Conservation (phyloP, 1,284 basidiomycete species). For the Cryptococcus maquisensis region DNA sequence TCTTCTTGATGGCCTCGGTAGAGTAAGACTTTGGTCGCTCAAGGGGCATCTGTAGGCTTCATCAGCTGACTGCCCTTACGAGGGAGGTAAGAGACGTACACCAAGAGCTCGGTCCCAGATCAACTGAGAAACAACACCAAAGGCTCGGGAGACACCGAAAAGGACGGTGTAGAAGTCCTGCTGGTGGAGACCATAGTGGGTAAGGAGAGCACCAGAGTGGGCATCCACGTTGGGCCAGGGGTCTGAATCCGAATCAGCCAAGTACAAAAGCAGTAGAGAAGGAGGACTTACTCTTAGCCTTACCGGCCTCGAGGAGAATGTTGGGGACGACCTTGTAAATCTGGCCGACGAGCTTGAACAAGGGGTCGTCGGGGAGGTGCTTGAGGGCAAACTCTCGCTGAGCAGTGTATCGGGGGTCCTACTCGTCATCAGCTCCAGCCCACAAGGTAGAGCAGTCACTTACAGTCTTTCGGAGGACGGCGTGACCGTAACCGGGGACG, state of each 20-base stretch:
- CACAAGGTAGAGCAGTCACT: constrained; percentile 10
- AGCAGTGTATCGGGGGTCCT: constrained; percentile 92
- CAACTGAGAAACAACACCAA: constrained; percentile 82
- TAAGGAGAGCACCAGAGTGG: constrained; percentile 90
- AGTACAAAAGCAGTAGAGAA: neutral
- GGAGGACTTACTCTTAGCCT: constrained; percentile 69
- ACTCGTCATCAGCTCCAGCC: neutral
- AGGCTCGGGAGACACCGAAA: constrained; percentile 92
- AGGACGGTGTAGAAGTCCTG: constrained; percentile 95
- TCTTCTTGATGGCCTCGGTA: constrained; percentile 50
- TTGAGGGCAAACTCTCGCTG: constrained; percentile 91
- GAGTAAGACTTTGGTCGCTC: constrained; percentile 52
- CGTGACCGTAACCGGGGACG: constrained; percentile 93
- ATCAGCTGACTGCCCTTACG: neutral
- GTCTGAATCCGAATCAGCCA: constrained; percentile 27
- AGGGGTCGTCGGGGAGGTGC: constrained; percentile 77
- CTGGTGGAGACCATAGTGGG: constrained; percentile 69
- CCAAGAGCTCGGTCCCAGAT: constrained; percentile 96
- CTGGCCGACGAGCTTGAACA: constrained; percentile 91
- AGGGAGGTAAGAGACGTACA: constrained; percentile 58
- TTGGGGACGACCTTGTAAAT: constrained; percentile 89
- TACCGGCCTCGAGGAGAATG: constrained; percentile 88
- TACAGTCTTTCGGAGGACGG: constrained; percentile 86
- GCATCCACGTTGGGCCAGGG: constrained; percentile 83
- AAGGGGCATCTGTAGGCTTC: constrained; percentile 40